Percentiles rank a stretch among this genome's conserved stretches.
Evolutionary conservation across 495 filamentous ascomycete genomes (phyloP).

Genomic region (Penicillium diatomitis): DNA sequence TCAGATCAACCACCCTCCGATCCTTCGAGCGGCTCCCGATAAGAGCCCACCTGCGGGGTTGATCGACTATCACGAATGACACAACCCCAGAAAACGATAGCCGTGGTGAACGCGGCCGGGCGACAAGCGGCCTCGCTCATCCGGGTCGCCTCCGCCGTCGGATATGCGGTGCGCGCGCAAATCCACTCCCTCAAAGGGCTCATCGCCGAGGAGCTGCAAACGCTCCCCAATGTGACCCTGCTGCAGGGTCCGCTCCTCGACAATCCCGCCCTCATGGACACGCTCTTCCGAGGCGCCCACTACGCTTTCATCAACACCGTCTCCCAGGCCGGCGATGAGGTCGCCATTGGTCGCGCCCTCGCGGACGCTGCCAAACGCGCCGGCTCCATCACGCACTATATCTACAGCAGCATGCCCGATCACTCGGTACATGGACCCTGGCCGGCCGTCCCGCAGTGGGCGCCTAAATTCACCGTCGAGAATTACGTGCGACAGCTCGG

Average conservation of each 20-base stretch:
- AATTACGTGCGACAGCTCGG: constrained; percentile 78
- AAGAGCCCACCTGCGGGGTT: no score
- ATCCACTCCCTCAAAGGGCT: constrained; percentile 72
- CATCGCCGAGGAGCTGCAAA: constrained; percentile 71
- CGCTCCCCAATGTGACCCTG: constrained; percentile 75
- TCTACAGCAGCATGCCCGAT: constrained; percentile 96
- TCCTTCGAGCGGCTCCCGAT: background rate
- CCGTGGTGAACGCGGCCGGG: constrained; percentile 85
- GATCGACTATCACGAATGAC: constrained; percentile 22
- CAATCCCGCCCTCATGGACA: constrained; percentile 54
- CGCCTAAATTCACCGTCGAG: constrained; percentile 82
- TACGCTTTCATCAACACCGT: constrained; percentile 97
- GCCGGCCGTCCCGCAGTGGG: constrained; percentile 83
- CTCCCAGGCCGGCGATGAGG: constrained; percentile 87
- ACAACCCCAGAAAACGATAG: constrained; percentile 63
- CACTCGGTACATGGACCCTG: constrained; percentile 71
- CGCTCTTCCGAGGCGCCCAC: constrained; percentile 74
- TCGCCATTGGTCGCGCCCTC: constrained; percentile 73
- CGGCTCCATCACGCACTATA: constrained; percentile 72
- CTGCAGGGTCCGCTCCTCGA: constrained; percentile 75
- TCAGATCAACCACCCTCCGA: background rate
- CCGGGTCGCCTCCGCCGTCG: constrained; percentile 82
- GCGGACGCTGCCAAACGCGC: constrained; percentile 84
- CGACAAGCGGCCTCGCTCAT: constrained; percentile 91
- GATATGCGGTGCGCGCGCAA: constrained; percentile 84